These are phyloP conservation scores for Nakaseomyces bracarensis DNA, from an alignment of 1,139 yeast species.

Conservation along the genomic window DNA sequence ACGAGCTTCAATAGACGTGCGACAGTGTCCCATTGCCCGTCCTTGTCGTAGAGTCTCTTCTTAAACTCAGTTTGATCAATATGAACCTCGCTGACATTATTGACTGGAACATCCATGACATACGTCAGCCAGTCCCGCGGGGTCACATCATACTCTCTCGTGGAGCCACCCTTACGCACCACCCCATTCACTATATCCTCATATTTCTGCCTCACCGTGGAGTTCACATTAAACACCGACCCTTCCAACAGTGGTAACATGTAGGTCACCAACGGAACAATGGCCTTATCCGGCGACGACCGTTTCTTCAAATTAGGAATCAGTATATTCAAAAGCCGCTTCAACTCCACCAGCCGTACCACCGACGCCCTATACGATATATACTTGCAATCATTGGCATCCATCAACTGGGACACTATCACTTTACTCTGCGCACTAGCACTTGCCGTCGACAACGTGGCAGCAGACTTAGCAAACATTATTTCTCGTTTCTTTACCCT, in stretches of 20 bases:
- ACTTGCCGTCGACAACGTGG: constrained; percentile 18
- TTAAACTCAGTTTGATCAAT: constrained; percentile 13
- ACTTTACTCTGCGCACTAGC: constrained; percentile 5
- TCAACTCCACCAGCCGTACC: constrained; percentile 21
- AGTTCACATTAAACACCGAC: constrained; percentile 25
- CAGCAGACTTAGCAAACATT: constrained; percentile 30
- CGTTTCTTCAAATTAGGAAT: constrained; percentile 19
- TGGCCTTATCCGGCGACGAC: constrained; percentile 11
- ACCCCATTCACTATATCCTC: constrained; percentile 17
- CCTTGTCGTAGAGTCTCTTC: constrained; percentile 21
- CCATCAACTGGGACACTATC: constrained; percentile 20
- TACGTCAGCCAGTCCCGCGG: constrained; percentile 15
- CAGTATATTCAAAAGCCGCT: constrained; percentile 18
- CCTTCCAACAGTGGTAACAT: constrained; percentile 27
- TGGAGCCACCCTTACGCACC: no score
- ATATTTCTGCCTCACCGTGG: constrained; percentile 24
- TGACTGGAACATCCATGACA: constrained; percentile 2
- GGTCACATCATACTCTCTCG: constrained; percentile 18
- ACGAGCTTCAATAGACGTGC: constrained; percentile 17
- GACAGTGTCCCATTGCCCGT: constrained; percentile 24
- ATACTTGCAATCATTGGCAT: constrained; percentile 23
- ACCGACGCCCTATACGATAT: constrained; percentile 27
- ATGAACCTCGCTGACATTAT: constrained; percentile 12
- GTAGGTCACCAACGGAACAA: constrained; percentile 28
- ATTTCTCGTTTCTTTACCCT: no score